phyloP scores from a whole-genome alignment of 2,329 filamentous ascomycete species.

The Fusarium penzigii region DNA sequence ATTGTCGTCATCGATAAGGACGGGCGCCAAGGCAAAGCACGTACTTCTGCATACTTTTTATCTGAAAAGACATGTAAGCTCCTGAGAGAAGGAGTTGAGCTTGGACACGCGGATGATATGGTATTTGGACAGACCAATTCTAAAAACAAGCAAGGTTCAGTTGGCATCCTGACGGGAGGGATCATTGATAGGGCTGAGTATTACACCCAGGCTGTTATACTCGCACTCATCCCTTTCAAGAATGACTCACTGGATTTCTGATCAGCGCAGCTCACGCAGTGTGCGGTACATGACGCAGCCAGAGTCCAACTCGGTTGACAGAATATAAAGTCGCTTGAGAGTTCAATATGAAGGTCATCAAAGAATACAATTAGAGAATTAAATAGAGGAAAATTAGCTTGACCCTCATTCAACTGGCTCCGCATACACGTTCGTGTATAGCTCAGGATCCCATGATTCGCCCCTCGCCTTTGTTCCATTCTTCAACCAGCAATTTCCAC shows the following conservation, averaged over 20 bases:
- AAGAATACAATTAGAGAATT: too few relatives aligned
- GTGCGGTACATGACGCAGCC: background rate
- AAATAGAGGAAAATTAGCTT: too few relatives aligned
- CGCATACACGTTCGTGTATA: too few relatives aligned
- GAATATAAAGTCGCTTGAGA: too few relatives aligned
- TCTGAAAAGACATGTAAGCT: slow-evolving; percentile 38
- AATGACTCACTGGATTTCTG: slow-evolving; percentile 37
- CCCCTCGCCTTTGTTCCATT: too few relatives aligned
- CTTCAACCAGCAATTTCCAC: too few relatives aligned
- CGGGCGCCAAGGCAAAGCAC: slow-evolving; percentile 36
- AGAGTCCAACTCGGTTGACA: background rate
- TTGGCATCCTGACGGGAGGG: slow-evolving; percentile 42
- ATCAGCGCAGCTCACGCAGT: background rate
- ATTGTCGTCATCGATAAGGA: slow-evolving; percentile 34
- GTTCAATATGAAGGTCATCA: too few relatives aligned
- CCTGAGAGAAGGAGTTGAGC: slow-evolving; percentile 39
- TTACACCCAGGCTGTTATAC: slow-evolving; percentile 41
- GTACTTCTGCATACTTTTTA: slow-evolving; percentile 40
- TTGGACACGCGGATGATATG: slow-evolving; percentile 42
- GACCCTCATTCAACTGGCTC: too few relatives aligned
- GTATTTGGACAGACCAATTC: slow-evolving; percentile 40
- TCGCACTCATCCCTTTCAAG: slow-evolving; percentile 43
- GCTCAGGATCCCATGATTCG: too few relatives aligned
- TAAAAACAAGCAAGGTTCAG: slow-evolving; percentile 41
- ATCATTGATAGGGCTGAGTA: slow-evolving; percentile 37